Evolutionary conservation across 805 yeast species (phyloP).

Genomic region (Starmerella potacharoeniae): DNA sequence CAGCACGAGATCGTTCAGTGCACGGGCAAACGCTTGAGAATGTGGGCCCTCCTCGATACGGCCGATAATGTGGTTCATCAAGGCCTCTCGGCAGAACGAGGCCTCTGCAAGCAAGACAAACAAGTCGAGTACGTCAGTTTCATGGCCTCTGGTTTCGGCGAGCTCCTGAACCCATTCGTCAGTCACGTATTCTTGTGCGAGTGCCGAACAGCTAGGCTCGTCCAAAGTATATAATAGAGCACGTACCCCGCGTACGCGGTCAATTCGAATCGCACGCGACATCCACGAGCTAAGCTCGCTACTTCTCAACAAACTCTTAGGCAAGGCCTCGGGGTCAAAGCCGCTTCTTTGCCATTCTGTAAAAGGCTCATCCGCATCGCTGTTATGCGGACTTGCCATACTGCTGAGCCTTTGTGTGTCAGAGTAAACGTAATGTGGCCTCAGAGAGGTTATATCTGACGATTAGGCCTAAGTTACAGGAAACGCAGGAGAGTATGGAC

Average conservation of each 20-base stretch:
- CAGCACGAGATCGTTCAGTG: not conserved
- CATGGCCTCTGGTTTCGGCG: not conserved
- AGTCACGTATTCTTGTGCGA: not conserved
- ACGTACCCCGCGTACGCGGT: not conserved
- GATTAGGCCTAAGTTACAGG: too few species aligned
- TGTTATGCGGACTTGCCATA: not conserved
- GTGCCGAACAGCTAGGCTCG: not conserved
- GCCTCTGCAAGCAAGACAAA: not conserved
- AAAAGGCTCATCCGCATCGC: not conserved
- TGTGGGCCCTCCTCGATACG: not conserved
- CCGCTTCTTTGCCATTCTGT: not conserved
- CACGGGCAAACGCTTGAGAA: conserved; percentile 2
- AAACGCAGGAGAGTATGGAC: too few species aligned
- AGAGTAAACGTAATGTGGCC: too few species aligned
- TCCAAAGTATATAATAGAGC: not conserved
- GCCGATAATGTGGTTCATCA: not conserved
- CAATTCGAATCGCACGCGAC: not conserved
- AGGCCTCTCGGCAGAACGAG: not conserved
- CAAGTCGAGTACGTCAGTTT: not conserved
- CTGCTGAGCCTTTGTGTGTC: not conserved
- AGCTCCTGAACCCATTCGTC: not conserved
- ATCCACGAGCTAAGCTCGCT: not conserved
- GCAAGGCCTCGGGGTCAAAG: not conserved
- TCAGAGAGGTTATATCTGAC: too few species aligned
- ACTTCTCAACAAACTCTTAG: not conserved